A percentile compares a stretch with the other conserved stretches of the same genome.
These are phyloP conservation scores for Neoboletus magnificus DNA, from an alignment of 768 basidiomycete species.

Conservation along the genomic window DNA sequence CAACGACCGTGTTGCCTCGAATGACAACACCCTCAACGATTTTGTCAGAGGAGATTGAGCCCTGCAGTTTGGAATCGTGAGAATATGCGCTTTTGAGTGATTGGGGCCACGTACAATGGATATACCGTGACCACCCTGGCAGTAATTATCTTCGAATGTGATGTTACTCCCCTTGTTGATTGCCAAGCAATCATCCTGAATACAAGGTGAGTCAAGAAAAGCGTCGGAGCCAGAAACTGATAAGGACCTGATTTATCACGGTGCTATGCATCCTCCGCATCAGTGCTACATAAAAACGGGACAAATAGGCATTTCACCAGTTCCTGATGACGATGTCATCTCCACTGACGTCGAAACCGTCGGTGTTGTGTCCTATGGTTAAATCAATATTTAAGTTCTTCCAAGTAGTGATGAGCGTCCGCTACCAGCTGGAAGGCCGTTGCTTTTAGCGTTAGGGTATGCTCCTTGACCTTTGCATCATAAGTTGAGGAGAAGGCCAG, in stretches of 20 bases:
- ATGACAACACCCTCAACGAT: constrained; percentile 49
- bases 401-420: not conserved
- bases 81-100: not conserved
- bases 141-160: constrained; percentile 48
- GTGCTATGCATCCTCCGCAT: constrained; percentile 5
- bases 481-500: not conserved
- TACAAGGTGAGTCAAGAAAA: not conserved
- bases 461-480: constrained; percentile 47
- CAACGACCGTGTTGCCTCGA: constrained; percentile 48
- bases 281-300: not conserved
- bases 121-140: constrained; percentile 61
- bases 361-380: constrained; percentile 44
- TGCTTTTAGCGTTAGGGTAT: constrained; percentile 48
- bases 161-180: constrained; percentile 45
- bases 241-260: constrained; percentile 27
- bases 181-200: constrained; percentile 62
- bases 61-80: constrained; percentile 33
- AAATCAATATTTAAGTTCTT: not conserved
- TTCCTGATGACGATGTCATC: constrained; percentile 34
- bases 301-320: constrained; percentile 8
- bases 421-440: constrained; percentile 45
- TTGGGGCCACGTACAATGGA: constrained; percentile 39
- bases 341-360: constrained; percentile 46
- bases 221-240: not conserved
- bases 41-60: constrained; percentile 48